phyloP scores from a whole-genome alignment of 2,329 filamentous ascomycete genomes.

The Ceratocystis colombiana region DNA sequence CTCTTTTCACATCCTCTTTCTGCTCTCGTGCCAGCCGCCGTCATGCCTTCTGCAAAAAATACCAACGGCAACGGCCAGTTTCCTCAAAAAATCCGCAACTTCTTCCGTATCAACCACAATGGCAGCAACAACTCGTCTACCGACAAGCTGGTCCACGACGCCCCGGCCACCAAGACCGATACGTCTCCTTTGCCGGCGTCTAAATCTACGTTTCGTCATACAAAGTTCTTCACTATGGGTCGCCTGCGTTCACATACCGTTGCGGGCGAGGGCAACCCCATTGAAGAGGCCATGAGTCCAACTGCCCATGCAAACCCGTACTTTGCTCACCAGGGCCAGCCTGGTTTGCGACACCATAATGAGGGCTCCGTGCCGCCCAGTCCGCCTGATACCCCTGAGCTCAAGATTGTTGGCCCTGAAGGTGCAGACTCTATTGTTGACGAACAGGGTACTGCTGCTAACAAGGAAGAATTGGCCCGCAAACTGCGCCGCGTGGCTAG shows the following conservation, averaged over 20 bases:
- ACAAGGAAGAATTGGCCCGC: slow-evolving; percentile 87
- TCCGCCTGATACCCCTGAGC: slow-evolving; percentile 76
- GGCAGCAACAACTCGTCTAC: slow-evolving; percentile 23
- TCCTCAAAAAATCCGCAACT: slow-evolving; percentile 58
- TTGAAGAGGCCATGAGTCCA: slow-evolving; percentile 82
- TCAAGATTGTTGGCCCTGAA: slow-evolving; percentile 61
- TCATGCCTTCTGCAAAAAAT: slow-evolving; percentile 48
- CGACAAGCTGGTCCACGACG: slow-evolving; percentile 22
- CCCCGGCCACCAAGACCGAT: slow-evolving; percentile 24
- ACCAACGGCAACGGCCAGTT: slow-evolving; percentile 48
- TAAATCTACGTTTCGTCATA: slow-evolving; percentile 67
- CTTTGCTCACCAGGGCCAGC: slow-evolving; percentile 91
- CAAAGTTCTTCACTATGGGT: slow-evolving; percentile 78
- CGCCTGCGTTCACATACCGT: slow-evolving; percentile 84
- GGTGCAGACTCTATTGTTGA: slow-evolving; percentile 38
- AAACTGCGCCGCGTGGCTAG: slow-evolving; percentile 91
- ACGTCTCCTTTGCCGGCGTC: slow-evolving; percentile 28
- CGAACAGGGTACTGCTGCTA: slow-evolving; percentile 61
- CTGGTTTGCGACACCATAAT: slow-evolving; percentile 87
- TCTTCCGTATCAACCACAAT: slow-evolving; percentile 53
- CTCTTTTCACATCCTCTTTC: neutral
- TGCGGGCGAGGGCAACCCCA: slow-evolving; percentile 80
- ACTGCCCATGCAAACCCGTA: slow-evolving; percentile 95
- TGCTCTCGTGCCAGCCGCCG: slow-evolving; percentile 18
- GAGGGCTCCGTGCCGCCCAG: slow-evolving; percentile 86